Conservation (phyloP, 1,284 basidiomycete genomes). For the Ceratobasidium papillatum region DNA sequence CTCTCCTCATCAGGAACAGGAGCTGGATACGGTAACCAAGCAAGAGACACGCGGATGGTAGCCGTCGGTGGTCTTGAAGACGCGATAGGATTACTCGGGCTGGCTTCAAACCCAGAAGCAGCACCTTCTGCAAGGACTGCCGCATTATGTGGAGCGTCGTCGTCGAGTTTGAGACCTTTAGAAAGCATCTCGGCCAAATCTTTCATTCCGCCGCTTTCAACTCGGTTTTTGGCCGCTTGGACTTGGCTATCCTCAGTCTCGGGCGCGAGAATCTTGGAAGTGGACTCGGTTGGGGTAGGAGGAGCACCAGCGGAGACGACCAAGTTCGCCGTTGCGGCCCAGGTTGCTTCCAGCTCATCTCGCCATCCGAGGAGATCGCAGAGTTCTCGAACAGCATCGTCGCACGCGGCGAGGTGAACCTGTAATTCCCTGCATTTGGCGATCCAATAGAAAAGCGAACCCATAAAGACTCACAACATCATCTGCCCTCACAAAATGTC, state of each 20-base stretch:
- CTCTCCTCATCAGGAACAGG: slow-evolving; percentile 34
- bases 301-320: slow-evolving; percentile 18
- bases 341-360: slow-evolving; percentile 44
- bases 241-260: not conserved
- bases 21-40: slow-evolving; percentile 9
- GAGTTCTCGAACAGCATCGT: slow-evolving; percentile 43
- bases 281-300: not conserved
- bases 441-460: not conserved
- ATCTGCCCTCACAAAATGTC: slow-evolving; percentile 43
- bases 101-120: not conserved
- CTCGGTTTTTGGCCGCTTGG: not conserved
- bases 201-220: slow-evolving; percentile 15
- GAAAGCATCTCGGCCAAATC: slow-evolving; percentile 14
- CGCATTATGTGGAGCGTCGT: not conserved
- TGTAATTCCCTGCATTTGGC: not conserved
- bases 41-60: slow-evolving; percentile 22
- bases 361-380: slow-evolving; percentile 44
- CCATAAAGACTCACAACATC: slow-evolving; percentile 39
- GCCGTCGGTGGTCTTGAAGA: not conserved
- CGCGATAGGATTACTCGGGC: not conserved
- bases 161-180: not conserved
- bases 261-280: not conserved
- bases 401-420: slow-evolving; percentile 43
- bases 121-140: not conserved
- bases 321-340: slow-evolving; percentile 40